These are phyloP conservation scores for Phytophthora niederhauseri DNA, from an alignment of 352 stramenopile species.

Conservation along the genomic window DNA sequence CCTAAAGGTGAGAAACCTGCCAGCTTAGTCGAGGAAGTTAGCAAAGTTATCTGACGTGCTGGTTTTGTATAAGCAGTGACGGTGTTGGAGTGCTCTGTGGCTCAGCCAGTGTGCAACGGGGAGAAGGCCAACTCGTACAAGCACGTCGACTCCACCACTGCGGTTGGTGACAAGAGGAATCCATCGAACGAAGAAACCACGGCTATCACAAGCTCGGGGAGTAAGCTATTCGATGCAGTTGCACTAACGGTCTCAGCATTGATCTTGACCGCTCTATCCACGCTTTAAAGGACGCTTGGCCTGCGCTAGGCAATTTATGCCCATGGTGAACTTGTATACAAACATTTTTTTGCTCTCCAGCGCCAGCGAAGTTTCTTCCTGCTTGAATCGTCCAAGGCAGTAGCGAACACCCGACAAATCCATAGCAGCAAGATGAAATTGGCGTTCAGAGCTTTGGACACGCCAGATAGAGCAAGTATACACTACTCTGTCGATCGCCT, in stretches of 20 bases:
- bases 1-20: slow-evolving; percentile 24
- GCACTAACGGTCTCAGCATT: not conserved
- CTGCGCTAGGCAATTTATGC: too few relatives aligned
- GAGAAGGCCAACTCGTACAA: slow-evolving; percentile 60
- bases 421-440: not conserved
- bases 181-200: not conserved
- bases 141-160: slow-evolving; percentile 30
- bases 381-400: too few relatives aligned
- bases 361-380: too few relatives aligned
- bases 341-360: too few relatives aligned
- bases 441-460: not conserved
- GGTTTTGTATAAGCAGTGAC: slow-evolving; percentile 27
- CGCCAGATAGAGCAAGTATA: not conserved
- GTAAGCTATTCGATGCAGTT: not conserved
- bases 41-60: not conserved
- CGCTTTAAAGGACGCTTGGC: not conserved
- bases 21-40: too few relatives aligned
- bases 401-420: too few relatives aligned
- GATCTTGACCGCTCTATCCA: not conserved
- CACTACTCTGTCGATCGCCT: not conserved
- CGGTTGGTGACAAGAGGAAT: slow-evolving; percentile 30
- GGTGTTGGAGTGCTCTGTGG: slow-evolving; percentile 46
- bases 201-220: slow-evolving; percentile 1
- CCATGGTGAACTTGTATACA: too few relatives aligned
- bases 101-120: slow-evolving; percentile 59